A percentile compares a stretch with the other conserved stretches of the same genome.
These are phyloP conservation scores for Colletotrichum tropicicola DNA, from an alignment of 2,329 filamentous ascomycete species.

Conservation along the genomic window DNA sequence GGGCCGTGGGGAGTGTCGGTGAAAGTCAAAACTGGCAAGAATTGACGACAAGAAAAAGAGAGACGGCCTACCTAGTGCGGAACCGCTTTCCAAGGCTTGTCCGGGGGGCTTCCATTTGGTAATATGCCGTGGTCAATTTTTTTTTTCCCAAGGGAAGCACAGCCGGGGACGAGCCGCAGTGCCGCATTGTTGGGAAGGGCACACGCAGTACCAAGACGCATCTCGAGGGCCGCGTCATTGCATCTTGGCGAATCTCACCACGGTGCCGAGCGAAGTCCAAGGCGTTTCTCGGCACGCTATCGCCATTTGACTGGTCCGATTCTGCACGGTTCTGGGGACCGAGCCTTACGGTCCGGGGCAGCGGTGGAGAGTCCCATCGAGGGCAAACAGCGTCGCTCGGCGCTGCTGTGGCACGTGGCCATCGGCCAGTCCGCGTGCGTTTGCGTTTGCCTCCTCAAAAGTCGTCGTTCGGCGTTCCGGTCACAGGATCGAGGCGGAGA, in stretches of 20 bases:
- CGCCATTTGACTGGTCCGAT: neutral
- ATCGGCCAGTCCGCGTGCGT: conserved; percentile 4
- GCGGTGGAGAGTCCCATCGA: neutral
- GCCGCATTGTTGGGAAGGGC: neutral
- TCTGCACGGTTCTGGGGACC: conserved; percentile 2
- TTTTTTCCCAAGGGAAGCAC: neutral
- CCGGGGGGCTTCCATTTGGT: neutral
- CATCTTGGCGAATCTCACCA: conserved; percentile 21
- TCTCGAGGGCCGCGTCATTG: conserved; percentile 24
- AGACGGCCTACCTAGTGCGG: neutral
- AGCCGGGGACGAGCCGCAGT: neutral
- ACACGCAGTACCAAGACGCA: neutral
- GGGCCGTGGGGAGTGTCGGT: neutral
- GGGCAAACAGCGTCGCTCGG: neutral
- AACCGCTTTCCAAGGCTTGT: neutral
- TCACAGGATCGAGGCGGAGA: neutral
- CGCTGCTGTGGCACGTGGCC: conserved; percentile 13
- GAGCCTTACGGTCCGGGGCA: conserved; percentile 14
- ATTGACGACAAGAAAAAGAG: neutral
- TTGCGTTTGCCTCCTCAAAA: neutral
- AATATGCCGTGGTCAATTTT: no score
- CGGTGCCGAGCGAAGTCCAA: conserved; percentile 20
- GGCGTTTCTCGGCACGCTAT: conserved; percentile 18
- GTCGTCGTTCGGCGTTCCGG: no score
- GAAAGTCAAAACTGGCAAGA: neutral